Evolutionary conservation across 1,139 yeast species (phyloP).

Genomic region (Spencermartinsiella ligniputridi): DNA sequence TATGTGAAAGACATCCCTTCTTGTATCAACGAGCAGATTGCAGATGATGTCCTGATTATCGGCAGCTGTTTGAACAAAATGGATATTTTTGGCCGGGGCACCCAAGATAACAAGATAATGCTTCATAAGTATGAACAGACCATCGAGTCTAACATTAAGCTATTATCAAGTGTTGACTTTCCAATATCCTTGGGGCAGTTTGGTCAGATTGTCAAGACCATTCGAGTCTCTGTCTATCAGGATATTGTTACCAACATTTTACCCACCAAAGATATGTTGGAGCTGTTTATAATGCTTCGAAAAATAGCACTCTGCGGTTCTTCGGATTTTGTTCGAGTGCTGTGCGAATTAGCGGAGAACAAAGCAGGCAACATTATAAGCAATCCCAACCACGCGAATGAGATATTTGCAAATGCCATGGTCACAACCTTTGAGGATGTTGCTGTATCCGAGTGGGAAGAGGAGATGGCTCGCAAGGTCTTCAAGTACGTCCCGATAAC

Average conservation of each 20-base stretch:
- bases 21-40: conserved; percentile 13
- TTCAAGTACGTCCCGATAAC: conserved; percentile 7
- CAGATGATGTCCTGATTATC: conserved; percentile 18
- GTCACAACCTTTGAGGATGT: conserved; percentile 12
- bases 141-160: conserved; percentile 9
- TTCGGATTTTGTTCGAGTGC: conserved; percentile 18
- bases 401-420: conserved; percentile 9
- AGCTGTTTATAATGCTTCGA: conserved; percentile 19
- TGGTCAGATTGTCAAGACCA: conserved; percentile 12
- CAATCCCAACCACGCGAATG: conserved; percentile 2
- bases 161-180: conserved; percentile 11
- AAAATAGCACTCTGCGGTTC: conserved; percentile 21
- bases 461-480: conserved; percentile 6
- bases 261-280: conserved; percentile 13
- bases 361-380: conserved; percentile 6
- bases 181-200: conserved; percentile 19
- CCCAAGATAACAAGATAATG: neutral
- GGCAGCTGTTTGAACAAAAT: conserved; percentile 19
- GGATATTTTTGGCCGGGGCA: conserved; percentile 7
- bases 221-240: conserved; percentile 18
- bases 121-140: conserved; percentile 4
- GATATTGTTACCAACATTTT: conserved; percentile 19
- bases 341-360: conserved; percentile 9
- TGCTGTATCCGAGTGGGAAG: conserved; percentile 6
- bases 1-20: conserved; percentile 14